phyloP scores from a whole-genome alignment of 768 basidiomycete species.

The Lyophyllum semitale region DNA sequence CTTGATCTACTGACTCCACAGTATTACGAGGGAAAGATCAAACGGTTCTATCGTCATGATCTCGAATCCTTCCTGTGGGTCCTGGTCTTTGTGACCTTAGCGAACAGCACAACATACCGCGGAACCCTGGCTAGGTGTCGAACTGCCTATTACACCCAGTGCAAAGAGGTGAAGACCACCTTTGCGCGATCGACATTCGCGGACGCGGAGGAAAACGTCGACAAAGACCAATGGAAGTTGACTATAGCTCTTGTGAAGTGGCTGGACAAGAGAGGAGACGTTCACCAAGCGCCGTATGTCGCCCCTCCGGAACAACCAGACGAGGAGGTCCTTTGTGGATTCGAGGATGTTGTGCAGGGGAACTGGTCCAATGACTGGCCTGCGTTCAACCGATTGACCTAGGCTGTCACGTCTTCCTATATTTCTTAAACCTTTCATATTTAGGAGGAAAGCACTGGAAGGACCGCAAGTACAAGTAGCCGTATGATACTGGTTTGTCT shows the following conservation, averaged over 20 bases:
- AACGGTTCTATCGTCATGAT: slow-evolving; percentile 4
- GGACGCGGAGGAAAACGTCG: neutral
- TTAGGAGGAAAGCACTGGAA: neutral
- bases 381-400: neutral
- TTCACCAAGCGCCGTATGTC: neutral
- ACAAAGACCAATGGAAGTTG: neutral
- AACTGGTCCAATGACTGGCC: neutral
- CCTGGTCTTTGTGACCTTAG: neutral
- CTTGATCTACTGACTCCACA: neutral
- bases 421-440: neutral
- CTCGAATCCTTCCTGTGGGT: slow-evolving; percentile 11
- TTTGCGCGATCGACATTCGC: neutral
- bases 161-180: neutral
- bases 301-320: neutral
- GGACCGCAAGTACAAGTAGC: neutral
- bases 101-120: neutral
- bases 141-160: neutral
- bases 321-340: neutral
- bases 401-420: neutral
- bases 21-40: neutral
- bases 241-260: neutral
- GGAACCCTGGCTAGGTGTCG: neutral
- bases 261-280: neutral
- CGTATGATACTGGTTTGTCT: no score
- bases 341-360: neutral